Percentiles rank a stretch among this genome's conserved stretches.
These are phyloP conservation scores for Alloascoidea africana DNA, from an alignment of 805 yeast genomes.

Conservation along the genomic window DNA sequence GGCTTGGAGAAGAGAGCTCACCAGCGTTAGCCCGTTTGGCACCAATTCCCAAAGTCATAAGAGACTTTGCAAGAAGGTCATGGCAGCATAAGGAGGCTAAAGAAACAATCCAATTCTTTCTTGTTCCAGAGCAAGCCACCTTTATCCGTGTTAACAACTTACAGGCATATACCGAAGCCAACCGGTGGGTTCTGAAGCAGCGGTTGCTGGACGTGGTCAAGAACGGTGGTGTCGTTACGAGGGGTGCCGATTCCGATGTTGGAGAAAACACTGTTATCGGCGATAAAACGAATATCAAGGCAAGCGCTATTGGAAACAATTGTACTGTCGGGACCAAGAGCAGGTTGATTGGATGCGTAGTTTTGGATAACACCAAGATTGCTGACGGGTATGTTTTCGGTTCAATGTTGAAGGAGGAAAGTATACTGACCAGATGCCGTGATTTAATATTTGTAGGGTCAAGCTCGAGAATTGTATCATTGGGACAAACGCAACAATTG, in stretches of 20 bases:
- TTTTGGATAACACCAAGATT: constrained; percentile 53
- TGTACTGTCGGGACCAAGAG: constrained; percentile 77
- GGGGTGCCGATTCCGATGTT: constrained; percentile 78
- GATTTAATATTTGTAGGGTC: constrained; percentile 6
- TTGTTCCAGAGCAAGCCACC: constrained; percentile 51
- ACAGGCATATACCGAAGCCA: constrained; percentile 80
- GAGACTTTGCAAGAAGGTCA: constrained; percentile 82
- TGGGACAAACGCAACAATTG: constrained; percentile 55
- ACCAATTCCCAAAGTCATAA: constrained; percentile 50
- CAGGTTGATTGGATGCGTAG: constrained; percentile 73
- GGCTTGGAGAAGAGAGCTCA: constrained; percentile 16
- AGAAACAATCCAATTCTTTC: constrained; percentile 54
- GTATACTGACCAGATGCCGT: background rate
- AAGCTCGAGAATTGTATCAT: constrained; percentile 76
- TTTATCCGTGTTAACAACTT: constrained; percentile 71
- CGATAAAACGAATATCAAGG: constrained; percentile 75
- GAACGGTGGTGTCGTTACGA: constrained; percentile 47
- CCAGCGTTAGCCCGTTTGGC: constrained; percentile 19
- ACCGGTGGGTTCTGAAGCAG: constrained; percentile 53
- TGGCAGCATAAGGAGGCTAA: constrained; percentile 60
- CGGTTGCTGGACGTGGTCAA: constrained; percentile 28
- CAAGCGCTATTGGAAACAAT: constrained; percentile 62
- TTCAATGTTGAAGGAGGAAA: background rate
- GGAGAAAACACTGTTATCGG: constrained; percentile 57
- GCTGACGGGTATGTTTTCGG: constrained; percentile 53